Conservation (phyloP, 495 filamentous ascomycete genomes). For the Neurospora sp. region DNA sequence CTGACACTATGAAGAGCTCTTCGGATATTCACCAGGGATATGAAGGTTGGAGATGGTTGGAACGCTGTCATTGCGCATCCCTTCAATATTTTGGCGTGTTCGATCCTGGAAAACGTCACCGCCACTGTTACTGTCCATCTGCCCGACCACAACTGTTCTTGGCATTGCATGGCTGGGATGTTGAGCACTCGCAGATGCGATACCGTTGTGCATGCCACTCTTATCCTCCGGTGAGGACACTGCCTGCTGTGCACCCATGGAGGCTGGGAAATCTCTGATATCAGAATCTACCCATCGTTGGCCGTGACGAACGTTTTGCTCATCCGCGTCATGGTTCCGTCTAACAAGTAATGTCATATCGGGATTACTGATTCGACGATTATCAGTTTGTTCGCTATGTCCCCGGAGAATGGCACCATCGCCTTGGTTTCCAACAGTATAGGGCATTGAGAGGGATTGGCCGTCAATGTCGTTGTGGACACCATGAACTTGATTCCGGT, state of each 20-base stretch:
- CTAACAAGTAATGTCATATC: background rate
- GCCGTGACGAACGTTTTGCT: background rate
- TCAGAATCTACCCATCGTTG: background rate
- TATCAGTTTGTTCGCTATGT: background rate
- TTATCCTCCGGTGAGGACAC: background rate
- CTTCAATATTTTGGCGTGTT: conserved; percentile 6
- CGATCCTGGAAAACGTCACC: background rate
- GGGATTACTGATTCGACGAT: background rate
- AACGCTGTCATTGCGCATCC: conserved; percentile 16
- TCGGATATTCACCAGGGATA: conserved; percentile 49
- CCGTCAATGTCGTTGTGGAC: background rate
- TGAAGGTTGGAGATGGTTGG: conserved; percentile 35
- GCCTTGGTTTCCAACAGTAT: background rate
- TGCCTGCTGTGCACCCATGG: background rate
- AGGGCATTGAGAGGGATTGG: background rate
- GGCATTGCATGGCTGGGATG: background rate
- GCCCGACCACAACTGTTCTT: background rate
- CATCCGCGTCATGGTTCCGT: background rate
- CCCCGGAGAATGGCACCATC: background rate
- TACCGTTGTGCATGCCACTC: background rate
- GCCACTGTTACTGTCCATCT: background rate
- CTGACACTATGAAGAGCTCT: conserved; percentile 10
- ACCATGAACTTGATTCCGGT: background rate
- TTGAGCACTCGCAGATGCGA: background rate
- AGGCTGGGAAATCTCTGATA: background rate